Evolutionary conservation across 768 basidiomycete genomes (phyloP).

Genomic region (Xanthoconium purpureum): DNA sequence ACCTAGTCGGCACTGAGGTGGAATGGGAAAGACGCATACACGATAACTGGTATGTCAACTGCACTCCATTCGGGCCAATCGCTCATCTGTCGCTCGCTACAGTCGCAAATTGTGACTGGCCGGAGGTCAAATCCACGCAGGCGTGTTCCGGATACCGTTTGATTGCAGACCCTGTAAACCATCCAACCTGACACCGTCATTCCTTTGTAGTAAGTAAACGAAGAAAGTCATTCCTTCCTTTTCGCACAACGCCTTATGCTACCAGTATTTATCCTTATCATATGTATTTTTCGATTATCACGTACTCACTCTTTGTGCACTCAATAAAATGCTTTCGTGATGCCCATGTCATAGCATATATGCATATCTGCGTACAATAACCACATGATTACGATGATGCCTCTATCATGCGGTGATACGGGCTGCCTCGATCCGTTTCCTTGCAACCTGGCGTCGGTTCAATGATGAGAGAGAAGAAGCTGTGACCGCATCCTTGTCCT

Average conservation of each 20-base stretch:
- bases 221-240: conserved; percentile 1
- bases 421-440: conserved; percentile 83
- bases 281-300: background rate
- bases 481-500: conserved; percentile 65
- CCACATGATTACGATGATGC: conserved; percentile 4
- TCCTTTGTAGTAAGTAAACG: background rate
- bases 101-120: conserved; percentile 10
- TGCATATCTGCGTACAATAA: conserved; percentile 32
- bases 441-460: conserved; percentile 83
- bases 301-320: conserved; percentile 10
- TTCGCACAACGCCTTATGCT: too few species aligned
- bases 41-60: conserved; percentile 26
- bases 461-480: conserved; percentile 55
- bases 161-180: background rate
- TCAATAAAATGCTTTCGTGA: background rate
- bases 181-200: background rate
- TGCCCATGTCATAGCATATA: conserved; percentile 23
- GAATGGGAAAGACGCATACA: conserved; percentile 29
- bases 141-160: background rate
- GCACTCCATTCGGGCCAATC: background rate
- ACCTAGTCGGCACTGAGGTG: conserved; percentile 25
- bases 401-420: conserved; percentile 34
- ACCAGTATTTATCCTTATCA: background rate
- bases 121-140: background rate
- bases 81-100: background rate